Base-by-base conservation (phyloP, 2,329 filamentous ascomycete genomes). In the Huntiella moniliformis region DNA sequence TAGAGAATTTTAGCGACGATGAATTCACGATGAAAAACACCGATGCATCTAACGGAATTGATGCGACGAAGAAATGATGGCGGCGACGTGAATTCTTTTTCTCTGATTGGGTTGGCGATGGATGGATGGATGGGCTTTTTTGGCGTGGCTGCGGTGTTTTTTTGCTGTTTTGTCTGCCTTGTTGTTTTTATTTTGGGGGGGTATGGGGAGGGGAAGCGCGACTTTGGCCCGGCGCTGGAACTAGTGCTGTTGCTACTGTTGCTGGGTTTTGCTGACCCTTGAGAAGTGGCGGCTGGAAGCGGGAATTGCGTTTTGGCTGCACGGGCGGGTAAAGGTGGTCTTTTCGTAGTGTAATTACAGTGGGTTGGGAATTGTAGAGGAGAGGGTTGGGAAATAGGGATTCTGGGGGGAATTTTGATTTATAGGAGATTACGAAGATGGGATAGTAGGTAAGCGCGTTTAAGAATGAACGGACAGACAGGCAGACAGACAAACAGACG, bases 1-100 rank as follows among this genome's bases (percentile, higher is more conserved):
- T 45, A 35, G 42, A 49, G 42, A 49, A 43, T 28, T 42, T 45
- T 33, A 43, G 38, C 33, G 4, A 17, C 36, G 41, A 38, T 34
- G 28, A 33, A 37, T 38, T 39, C 35, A 7, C 38, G 46, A 48
- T 48, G 35, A 38, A 39, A 46, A 39, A 28, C 15, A 16, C 18
- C 38, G 31, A 36, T 22, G 32, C 32, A 31, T 18, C 32, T 28
- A 22, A 41, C 12, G 17, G 28, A 31, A 15, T 41, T 22, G 39
- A 41, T 41, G 39, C 39, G n/a, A 13, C 17, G 13, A 32, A 41
- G 17, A 28, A 28, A 28, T 28, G 22, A 28, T 28, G 22, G 22
- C 22, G 22, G 22, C 22, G 22, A 28, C 22, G 22, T 28, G 22
- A 28, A 28, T 28, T 28, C 22, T 28, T 28, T 28, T 31, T 13